Conservation (phyloP, 176 grass and related monocot genomes). For the Puccinellia tenuiflora region DNA sequence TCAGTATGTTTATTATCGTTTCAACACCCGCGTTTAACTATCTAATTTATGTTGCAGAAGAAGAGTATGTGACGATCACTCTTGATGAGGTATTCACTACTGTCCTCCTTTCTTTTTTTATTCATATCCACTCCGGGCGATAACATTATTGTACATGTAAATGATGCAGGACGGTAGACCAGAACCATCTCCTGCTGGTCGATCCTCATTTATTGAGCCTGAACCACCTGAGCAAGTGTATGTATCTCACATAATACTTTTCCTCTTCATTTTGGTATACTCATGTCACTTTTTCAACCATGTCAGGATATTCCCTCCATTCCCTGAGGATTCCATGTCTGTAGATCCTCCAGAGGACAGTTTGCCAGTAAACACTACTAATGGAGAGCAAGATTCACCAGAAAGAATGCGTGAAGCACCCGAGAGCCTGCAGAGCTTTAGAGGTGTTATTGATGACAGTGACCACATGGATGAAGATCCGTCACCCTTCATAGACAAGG, state of each 20-base stretch:
- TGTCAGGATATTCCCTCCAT: conserved; percentile 60
- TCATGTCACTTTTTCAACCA: conserved; percentile 19
- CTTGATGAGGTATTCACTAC: conserved; percentile 62
- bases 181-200: conserved; percentile 26
- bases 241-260: not conserved
- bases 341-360: conserved; percentile 14
- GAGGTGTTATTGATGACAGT: conserved; percentile 18
- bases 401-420: conserved; percentile 47
- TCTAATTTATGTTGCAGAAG: conserved; percentile 36
- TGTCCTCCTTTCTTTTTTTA: not conserved
- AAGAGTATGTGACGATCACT: conserved; percentile 56
- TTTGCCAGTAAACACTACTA: not conserved
- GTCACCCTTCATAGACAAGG: conserved; percentile 35
- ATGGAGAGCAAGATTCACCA: conserved; percentile 33
- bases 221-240: conserved; percentile 55
- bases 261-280: not conserved
- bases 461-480: conserved; percentile 23
- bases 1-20: conserved; percentile 4
- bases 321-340: conserved; percentile 30
- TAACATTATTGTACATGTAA: conserved; percentile 8
- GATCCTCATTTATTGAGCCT: conserved; percentile 20
- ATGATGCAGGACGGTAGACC: conserved; percentile 35
- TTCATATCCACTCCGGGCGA: not conserved
- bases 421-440: not conserved
- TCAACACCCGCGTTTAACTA: not conserved